Evolutionary conservation across 371 early-diverging fungal species (phyloP).

Genomic region (Rhizopus delemar): DNA sequence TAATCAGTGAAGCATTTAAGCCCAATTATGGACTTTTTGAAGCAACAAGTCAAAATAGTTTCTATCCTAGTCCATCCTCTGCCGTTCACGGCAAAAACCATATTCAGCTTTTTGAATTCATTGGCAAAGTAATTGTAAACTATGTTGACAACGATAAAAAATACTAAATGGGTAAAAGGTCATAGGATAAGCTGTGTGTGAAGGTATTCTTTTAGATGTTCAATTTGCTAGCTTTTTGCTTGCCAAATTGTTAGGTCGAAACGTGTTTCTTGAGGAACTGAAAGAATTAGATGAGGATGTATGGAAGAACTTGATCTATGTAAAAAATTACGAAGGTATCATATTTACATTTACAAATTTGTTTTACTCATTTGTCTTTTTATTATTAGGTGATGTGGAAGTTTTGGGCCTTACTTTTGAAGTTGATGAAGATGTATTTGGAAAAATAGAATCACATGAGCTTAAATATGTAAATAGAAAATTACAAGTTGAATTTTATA

Average conservation of each 20-base stretch:
- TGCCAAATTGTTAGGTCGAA: conserved; percentile 76
- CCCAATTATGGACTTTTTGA: conserved; percentile 71
- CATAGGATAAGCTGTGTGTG: conserved; percentile 88
- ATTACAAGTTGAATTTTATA: conserved; percentile 1
- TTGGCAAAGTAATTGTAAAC: conserved; percentile 65
- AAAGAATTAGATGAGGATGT: conserved; percentile 80
- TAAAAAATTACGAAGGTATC: conserved; percentile 74
- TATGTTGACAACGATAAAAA: neutral
- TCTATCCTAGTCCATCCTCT: conserved; percentile 69
- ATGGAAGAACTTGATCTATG: conserved; percentile 74
- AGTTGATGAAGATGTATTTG: conserved; percentile 59
- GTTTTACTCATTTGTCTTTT: conserved; percentile 28
- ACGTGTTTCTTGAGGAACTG: conserved; percentile 80
- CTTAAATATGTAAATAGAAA: conserved; percentile 42
- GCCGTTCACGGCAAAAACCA: conserved; percentile 51
- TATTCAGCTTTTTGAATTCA: conserved; percentile 71
- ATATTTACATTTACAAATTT: conserved; percentile 17
- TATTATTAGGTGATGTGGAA: conserved; percentile 38
- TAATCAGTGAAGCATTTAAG: conserved; percentile 79
- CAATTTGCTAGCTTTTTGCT: conserved; percentile 87
- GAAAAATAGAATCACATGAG: conserved; percentile 48
- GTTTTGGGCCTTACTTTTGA: conserved; percentile 72
- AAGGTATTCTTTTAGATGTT: conserved; percentile 84
- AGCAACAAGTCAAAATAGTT: conserved; percentile 63
- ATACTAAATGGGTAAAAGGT: conserved; percentile 33